Percentiles rank a stretch among this genome's conserved stretches.
Conservation (phyloP, 176 grass and related monocot genomes). For the Triticum urartu region DNA sequence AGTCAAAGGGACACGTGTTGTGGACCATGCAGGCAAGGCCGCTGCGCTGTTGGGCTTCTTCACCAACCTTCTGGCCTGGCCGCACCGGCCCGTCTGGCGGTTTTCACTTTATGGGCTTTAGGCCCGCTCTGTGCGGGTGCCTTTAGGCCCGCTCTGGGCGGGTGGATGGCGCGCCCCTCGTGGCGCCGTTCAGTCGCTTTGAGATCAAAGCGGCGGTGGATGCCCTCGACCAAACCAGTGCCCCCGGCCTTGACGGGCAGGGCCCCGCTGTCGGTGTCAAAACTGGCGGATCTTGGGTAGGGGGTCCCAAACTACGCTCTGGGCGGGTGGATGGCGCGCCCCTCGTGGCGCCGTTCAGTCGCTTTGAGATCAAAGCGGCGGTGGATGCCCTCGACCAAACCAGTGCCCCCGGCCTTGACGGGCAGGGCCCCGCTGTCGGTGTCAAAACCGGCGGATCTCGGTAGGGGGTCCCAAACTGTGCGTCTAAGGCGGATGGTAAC, state of each 20-base stretch:
- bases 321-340: too few species aligned
- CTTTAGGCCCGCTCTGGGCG: too few species aligned
- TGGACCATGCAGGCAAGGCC: neutral
- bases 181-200: neutral
- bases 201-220: rapidly evolving
- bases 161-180: neutral
- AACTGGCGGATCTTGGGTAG: too few species aligned
- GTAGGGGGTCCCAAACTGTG: too few species aligned
- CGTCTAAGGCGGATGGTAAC: too few species aligned
- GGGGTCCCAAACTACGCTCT: too few species aligned
- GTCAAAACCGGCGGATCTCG: too few species aligned
- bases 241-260: neutral
- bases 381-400: too few species aligned
- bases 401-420: too few species aligned
- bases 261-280: neutral
- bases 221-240: neutral
- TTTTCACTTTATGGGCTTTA: neutral
- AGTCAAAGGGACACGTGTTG: rapidly evolving
- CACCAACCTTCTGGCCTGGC: rapidly evolving
- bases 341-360: too few species aligned
- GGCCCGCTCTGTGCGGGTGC: rapidly evolving
- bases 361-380: too few species aligned
- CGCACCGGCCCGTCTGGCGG: neutral
- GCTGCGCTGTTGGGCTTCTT: neutral
- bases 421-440: too few species aligned